phyloP scores from a whole-genome alignment of 1,284 basidiomycete species.

The Phellopilus nigrolimitatus region DNA sequence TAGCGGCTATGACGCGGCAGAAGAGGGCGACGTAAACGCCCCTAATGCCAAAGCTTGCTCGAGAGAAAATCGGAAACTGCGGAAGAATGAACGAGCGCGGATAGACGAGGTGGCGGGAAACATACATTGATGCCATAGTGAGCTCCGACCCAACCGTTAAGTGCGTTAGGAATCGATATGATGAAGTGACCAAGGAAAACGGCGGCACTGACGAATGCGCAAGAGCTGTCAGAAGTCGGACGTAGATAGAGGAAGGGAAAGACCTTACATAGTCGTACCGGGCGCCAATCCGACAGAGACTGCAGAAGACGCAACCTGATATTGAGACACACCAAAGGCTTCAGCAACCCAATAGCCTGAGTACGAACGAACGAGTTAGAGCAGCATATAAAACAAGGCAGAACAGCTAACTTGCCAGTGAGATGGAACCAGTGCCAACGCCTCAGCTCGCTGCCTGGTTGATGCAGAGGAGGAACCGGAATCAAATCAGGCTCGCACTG shows the following conservation, averaged over 20 bases:
- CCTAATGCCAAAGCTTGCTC: conserved; percentile 24
- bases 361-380: not conserved
- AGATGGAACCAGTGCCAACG: not conserved
- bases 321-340: conserved; percentile 26
- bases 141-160: conserved; percentile 25
- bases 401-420: not conserved
- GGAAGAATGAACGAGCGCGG: not conserved
- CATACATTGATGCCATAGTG: conserved; percentile 24
- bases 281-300: conserved; percentile 24
- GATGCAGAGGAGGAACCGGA: conserved; percentile 1
- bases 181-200: conserved; percentile 25
- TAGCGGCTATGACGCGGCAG: conserved; percentile 33
- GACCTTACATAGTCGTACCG: conserved; percentile 22
- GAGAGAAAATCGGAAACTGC: conserved; percentile 20
- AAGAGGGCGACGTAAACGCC: conserved; percentile 24
- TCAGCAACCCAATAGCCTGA: conserved; percentile 27
- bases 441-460: not conserved
- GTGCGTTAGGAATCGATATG: conserved; percentile 25
- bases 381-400: not conserved
- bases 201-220: conserved; percentile 10
- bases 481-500: conserved; percentile 7
- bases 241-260: not conserved
- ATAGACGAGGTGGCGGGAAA: not conserved
- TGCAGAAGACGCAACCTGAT: conserved; percentile 26
- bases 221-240: not conserved